phyloP scores from a whole-genome alignment of 208 protist genomes.

The Trypanosomatidae sp. region DNA sequence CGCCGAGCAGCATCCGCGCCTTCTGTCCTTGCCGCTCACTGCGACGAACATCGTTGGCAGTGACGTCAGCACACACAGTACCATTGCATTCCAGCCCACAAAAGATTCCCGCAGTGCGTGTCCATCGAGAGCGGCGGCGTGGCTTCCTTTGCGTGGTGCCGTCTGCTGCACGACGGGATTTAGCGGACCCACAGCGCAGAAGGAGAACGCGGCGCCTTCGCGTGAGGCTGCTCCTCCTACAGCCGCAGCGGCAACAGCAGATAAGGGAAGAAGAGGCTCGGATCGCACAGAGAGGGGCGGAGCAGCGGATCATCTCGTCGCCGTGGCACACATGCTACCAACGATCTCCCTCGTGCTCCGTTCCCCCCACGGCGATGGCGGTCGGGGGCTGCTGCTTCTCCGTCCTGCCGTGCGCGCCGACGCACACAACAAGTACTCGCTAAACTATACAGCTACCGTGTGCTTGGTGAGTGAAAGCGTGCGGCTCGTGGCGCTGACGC shows the following conservation, averaged over 20 bases:
- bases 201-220: too few species aligned
- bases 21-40: slow-evolving; percentile 4
- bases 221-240: too few species aligned
- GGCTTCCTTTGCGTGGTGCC: neutral
- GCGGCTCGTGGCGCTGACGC: slow-evolving; percentile 12
- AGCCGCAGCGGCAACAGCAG: too few species aligned
- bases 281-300: too few species aligned
- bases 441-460: slow-evolving; percentile 4
- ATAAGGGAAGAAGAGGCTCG: too few species aligned
- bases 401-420: slow-evolving; percentile 7
- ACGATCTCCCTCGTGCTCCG: too few species aligned
- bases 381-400: slow-evolving; percentile 15
- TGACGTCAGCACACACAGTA: slow-evolving; percentile 19
- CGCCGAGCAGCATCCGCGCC: neutral
- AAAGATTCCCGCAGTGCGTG: neutral
- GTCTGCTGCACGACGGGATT: too few species aligned
- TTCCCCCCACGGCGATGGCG: slow-evolving; percentile 6
- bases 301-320: too few species aligned
- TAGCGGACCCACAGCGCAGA: too few species aligned
- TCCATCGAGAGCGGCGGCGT: neutral
- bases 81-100: neutral
- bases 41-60: slow-evolving; percentile 5
- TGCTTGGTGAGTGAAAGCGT: slow-evolving; percentile 19
- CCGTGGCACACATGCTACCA: too few species aligned
- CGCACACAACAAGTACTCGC: neutral